Base-by-base conservation (phyloP, 2,329 filamentous ascomycete species). In the Plectosphaerella sp. region DNA sequence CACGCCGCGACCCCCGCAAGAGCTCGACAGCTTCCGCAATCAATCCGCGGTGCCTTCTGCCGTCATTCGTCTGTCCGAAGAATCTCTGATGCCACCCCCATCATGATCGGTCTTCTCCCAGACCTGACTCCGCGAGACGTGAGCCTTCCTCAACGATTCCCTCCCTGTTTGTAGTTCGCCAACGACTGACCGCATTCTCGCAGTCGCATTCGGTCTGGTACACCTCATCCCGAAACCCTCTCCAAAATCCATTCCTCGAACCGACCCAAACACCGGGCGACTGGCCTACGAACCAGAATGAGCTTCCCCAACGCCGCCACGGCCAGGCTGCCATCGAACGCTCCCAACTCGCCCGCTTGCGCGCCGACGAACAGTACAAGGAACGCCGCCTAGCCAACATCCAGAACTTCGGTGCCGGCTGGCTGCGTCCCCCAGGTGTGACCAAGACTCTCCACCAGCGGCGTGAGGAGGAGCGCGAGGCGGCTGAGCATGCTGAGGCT, bases 351-450 rank as follows among this genome's bases (percentile, higher is more conserved):
- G 81, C 87, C 10, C 78, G 86, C 2, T 81, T 96, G 11, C 77
- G 82, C 24, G 73, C 83, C 42, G 93, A 97, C 65, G 94, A 97
- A 72, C 80, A 84, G 55, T 80, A 84, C 53, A 79, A 95, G 58
- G 82, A 86, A 51, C 80, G 87, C 9, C 89, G 93, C 46, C 91
- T 92, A 63, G 73, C 83, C 47, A 91, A 93, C 59, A 87, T 97
- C 28, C 83, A 88, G 47, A 89, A 91, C 62, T 97, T 95, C 65
- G 94, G 94, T 54, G 88, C 86, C 58, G 82, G 82, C 45, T 99
- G 94, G 94, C 86, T 99, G 52, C 89, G 88, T 53, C 94, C 94
- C 0, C 91, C 91, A 0, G 94, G 93, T 8, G 80, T 96, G 51
- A 69, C 84, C 52, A 99, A 97, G 76, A 96, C 93, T 1, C 83